These are phyloP conservation scores for Fusarium tanahbumbuense DNA, from an alignment of 2,329 filamentous ascomycete genomes.

Conservation along the genomic window DNA sequence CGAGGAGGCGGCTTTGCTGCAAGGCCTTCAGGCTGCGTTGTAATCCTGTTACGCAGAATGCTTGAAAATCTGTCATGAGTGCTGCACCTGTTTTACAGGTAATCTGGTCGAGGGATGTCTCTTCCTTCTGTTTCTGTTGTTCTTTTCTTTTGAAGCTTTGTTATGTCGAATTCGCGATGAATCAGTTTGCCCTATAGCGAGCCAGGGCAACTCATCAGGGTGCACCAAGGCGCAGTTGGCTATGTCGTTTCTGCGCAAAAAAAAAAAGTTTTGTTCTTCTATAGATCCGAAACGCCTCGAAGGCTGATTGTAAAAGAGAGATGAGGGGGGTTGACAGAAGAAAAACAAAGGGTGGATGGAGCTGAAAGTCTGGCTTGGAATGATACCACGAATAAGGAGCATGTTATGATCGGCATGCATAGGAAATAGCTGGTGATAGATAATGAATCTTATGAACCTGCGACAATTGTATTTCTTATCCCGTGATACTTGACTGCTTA, in stretches of 20 bases:
- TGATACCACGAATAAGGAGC: slow-evolving; percentile 48
- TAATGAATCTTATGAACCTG: slow-evolving; percentile 18
- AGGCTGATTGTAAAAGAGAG: slow-evolving; percentile 25
- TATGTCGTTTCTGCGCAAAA: slow-evolving; percentile 8
- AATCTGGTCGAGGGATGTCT: slow-evolving; percentile 5
- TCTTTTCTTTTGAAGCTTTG: slow-evolving; percentile 8
- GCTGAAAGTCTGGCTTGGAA: slow-evolving; percentile 36
- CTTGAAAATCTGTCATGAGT: background rate
- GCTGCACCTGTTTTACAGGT: background rate
- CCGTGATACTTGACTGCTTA: background rate
- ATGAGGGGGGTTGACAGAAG: background rate
- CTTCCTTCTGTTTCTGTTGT: slow-evolving; percentile 10
- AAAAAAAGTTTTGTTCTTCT: slow-evolving; percentile 3
- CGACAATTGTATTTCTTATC: background rate
- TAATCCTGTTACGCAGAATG: slow-evolving; percentile 19
- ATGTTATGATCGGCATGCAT: slow-evolving; percentile 29
- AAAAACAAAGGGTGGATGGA: background rate
- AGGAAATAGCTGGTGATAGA: slow-evolving; percentile 19
- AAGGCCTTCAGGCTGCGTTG: slow-evolving; percentile 51
- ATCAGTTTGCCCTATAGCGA: slow-evolving; percentile 22
- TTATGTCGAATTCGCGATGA: slow-evolving; percentile 19
- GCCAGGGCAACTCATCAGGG: slow-evolving; percentile 13
- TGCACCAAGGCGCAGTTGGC: slow-evolving; percentile 12
- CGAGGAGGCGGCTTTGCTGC: slow-evolving; percentile 51
- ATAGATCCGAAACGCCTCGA: slow-evolving; percentile 39